These are phyloP conservation scores for Geotrichum fermentans DNA, from an alignment of 1,139 yeast genomes.

Conservation along the genomic window DNA sequence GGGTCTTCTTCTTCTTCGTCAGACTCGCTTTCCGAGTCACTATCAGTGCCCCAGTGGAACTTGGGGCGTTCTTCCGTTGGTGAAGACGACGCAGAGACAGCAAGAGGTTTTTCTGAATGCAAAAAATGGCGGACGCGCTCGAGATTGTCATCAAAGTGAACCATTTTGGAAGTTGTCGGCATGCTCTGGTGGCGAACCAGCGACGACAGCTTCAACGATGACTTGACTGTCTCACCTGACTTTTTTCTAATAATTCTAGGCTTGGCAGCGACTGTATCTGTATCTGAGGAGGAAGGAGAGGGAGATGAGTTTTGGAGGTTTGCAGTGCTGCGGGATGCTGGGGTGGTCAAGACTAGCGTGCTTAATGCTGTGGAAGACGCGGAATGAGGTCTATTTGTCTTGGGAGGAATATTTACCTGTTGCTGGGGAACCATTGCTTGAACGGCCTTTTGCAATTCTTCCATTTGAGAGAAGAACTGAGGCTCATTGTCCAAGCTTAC, in stretches of 20 bases:
- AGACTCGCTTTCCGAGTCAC: constrained; percentile 30
- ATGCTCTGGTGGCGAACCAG: constrained; percentile 54
- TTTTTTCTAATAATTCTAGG: constrained; percentile 1
- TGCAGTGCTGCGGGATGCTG: constrained; percentile 3
- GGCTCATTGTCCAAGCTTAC: constrained; percentile 2
- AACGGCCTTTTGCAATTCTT: constrained; percentile 1
- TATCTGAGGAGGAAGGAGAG: background rate
- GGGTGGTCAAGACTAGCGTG: background rate
- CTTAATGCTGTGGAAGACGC: background rate
- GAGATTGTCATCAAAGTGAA: constrained; percentile 65
- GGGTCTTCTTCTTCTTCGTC: constrained; percentile 30
- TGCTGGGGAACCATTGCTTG: constrained; percentile 1
- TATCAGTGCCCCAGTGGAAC: constrained; percentile 34
- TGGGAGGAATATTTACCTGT: background rate
- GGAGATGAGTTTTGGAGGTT: background rate
- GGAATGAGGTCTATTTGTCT: background rate
- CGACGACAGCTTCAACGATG: constrained; percentile 50
- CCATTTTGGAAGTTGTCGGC: constrained; percentile 74
- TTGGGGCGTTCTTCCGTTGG: constrained; percentile 31
- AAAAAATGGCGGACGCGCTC: constrained; percentile 70
- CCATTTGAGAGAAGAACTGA: background rate
- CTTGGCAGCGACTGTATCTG: background rate
- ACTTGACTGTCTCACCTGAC: constrained; percentile 49
- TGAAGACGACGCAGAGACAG: constrained; percentile 69
- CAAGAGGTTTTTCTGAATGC: constrained; percentile 66